Base-by-base conservation (phyloP, 148 eudicot species). In the Nepenthes gracilis region DNA sequence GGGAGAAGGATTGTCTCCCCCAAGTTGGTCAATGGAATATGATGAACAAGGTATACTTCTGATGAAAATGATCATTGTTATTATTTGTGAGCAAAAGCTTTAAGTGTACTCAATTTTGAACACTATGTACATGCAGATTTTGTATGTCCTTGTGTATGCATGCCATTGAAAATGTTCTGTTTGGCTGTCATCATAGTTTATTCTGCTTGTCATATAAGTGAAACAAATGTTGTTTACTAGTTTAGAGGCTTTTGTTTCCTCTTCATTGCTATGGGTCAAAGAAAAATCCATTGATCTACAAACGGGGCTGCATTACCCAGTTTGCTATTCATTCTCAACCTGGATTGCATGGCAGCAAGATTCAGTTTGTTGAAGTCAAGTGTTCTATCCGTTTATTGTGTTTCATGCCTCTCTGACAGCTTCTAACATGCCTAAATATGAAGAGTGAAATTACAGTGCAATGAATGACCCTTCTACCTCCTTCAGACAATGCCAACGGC, bases 11-110 rank as follows among this genome's bases (percentile, higher is more conserved):
- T 43, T 69, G 70, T 63, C 65, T 65, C 2, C 81, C 81, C 1
- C 67, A 73, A 55, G 74, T 69, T 61, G 81, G 81, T 32, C 77
- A 73, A 55, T 77, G 81, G 81, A 77, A 77, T 34, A 77, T 77
- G 80, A 77, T 72, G 70, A 72, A 69, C 57, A 77, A 72, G 80
- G 80, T 74, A 60, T 36, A 49, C 35, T 51, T 33, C 8, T 4
- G 11, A 6, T 45, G 11, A 11, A 11, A 45, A 6, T 45, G 48
- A 5, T 45, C 48, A 45, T 45, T 6, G 8, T 45, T 45, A 23
- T 23, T 23, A 23, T 23, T 23, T 23, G 23, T 23, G 23, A 23
- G 23, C 23, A 43, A 23, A 23, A 23, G 23, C 23, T 23, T 23
- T 23, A 23, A 23, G 0, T 23, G 23, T 23, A 23, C 23, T 23